Evolutionary conservation across 1,284 basidiomycete species (phyloP), one percentile per base, ranked within the genome.

Genomic region (Ceratobasidium sp.): DNA sequence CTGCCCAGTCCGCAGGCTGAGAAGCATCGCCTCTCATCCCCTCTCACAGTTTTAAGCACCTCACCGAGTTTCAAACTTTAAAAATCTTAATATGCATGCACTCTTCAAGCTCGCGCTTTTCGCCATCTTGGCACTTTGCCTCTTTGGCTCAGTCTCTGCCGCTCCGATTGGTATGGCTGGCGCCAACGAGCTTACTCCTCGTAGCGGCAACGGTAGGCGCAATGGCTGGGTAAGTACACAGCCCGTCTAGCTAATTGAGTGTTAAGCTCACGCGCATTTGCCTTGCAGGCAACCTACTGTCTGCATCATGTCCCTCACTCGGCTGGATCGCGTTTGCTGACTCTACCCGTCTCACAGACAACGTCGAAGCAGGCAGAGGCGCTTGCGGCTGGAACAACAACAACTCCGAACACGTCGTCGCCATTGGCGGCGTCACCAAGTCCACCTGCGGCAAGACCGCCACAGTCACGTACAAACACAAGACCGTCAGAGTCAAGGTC

Each of bases 391-490:
- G 59, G 38, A 23, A 42, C n/a, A 61, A 42, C 40, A 42, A 40
- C 11, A 61, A 61, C 59, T 23, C n/a, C 25, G 59, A 61, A 25
- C 59, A 61, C 21, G 59, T 44, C n/a, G 16, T 61, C 18, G 59
- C 59, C 11, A 42, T 61, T 8, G 59, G 59, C 36, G n/a, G 46
- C n/a, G n/a, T 11, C 18, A 21, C 6, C n/a, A 48, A 21, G n/a
- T 48, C 46, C 8, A n/a, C 48, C 9, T 64, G 62, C 12, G 62
- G 62, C 12, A 64, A 51, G 46, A 51, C 48, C 30, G 62, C 62
- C 1, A 51, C 62, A 7, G 48, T 53, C 8, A 64, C 25, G 1
- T 64, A 48, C 44, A 16, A 23, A 1, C 30, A 46, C 18, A 64
- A 64, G 48, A 36, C 25, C 5, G 48, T 64, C 12, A 16, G 21